These are phyloP conservation scores for Mrakia gelida DNA, from an alignment of 768 basidiomycete genomes.

Conservation along the genomic window DNA sequence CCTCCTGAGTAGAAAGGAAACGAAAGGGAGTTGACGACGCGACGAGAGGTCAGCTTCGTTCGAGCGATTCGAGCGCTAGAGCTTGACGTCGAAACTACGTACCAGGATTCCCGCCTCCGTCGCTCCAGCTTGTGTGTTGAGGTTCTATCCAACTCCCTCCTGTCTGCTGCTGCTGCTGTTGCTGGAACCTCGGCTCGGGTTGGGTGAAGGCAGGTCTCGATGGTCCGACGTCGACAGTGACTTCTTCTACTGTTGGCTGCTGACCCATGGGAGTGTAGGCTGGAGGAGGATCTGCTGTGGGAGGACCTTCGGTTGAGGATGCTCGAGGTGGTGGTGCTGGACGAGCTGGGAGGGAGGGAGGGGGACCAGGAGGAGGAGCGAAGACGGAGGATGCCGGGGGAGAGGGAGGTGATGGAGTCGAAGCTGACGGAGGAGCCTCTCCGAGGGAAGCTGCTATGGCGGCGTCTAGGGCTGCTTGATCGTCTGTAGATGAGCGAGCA, in stretches of 20 bases:
- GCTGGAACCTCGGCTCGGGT: not conserved
- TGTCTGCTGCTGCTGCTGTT: not conserved
- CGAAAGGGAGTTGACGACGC: not conserved
- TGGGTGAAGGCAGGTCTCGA: slow-evolving; percentile 6
- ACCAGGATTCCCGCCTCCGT: slow-evolving; percentile 22
- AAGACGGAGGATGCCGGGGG: not conserved
- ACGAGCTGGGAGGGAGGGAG: slow-evolving; percentile 5
- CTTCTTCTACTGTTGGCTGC: not conserved
- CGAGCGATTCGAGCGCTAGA: not conserved
- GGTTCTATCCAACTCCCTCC: slow-evolving; percentile 5
- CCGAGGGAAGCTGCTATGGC: slow-evolving; percentile 1
- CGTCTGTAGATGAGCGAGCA: not conserved
- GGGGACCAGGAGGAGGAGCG: slow-evolving; percentile 5
- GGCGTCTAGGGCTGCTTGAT: not conserved
- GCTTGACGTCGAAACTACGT: not conserved
- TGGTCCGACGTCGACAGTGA: slow-evolving; percentile 17
- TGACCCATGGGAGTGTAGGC: slow-evolving; percentile 15
- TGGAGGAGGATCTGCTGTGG: slow-evolving; percentile 15
- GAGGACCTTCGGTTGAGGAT: not conserved
- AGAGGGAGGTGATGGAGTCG: not conserved
- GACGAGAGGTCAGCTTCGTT: not conserved
- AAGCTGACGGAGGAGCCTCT: not conserved
- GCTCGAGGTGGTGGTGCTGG: not conserved
- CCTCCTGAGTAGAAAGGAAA: not conserved
- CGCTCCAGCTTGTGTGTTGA: slow-evolving; percentile 14